Conservation (phyloP, 345 rosid species). For the Gossypioides kirkii region DNA sequence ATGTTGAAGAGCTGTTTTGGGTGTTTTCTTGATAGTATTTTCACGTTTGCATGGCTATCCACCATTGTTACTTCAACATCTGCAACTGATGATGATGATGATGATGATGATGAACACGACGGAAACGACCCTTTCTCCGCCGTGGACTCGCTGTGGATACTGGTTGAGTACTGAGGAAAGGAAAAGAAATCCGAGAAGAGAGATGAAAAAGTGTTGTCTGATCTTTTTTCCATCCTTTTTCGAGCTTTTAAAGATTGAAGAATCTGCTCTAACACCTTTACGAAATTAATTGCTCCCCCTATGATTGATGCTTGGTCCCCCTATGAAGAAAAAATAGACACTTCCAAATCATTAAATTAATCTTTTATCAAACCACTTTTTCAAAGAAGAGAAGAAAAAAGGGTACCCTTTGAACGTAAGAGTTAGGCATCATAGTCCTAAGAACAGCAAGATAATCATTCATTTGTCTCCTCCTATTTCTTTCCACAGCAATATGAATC, state of each 20-base stretch:
- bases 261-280: conserved; percentile 66
- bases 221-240: conserved; percentile 18
- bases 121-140: conserved; percentile 1
- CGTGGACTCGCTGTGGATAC: not conserved
- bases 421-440: conserved; percentile 54
- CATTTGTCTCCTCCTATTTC: conserved; percentile 73
- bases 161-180: conserved; percentile 51
- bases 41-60: conserved; percentile 54
- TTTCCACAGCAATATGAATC: conserved; percentile 65
- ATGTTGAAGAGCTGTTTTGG: conserved; percentile 53
- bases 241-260: conserved; percentile 47
- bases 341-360: not conserved
- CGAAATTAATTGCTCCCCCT: conserved; percentile 66
- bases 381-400: not conserved
- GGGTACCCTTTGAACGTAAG: conserved; percentile 57
- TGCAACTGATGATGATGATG: conserved; percentile 24
- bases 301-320: conserved; percentile 76
- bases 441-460: conserved; percentile 54
- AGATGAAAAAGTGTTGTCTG: conserved; percentile 8
- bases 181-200: conserved; percentile 46
- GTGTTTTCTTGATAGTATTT: conserved; percentile 38
- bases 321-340: conserved; percentile 18
- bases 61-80: conserved; percentile 64
- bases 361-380: not conserved
- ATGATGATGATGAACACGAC: not conserved